Evolutionary conservation across 2,329 filamentous ascomycete species (phyloP), one percentile per base, ranked within the genome.

Genomic region (Zasmidium angulare): DNA sequence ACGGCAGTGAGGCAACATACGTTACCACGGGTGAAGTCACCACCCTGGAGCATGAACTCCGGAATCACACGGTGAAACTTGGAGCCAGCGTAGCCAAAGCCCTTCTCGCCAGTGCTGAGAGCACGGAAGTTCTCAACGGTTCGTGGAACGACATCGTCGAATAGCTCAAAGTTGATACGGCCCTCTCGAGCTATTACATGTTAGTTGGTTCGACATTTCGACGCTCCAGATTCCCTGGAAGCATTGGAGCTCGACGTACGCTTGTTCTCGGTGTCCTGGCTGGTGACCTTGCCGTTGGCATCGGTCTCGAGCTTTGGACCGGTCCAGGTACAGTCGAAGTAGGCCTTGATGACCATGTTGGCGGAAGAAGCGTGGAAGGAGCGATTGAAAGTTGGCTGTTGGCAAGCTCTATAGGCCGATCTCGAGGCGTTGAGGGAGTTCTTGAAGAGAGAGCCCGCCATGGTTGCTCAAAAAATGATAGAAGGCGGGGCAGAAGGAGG

Each of bases 21-120:
- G 76, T 98, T 93, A 74, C 92, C 93, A 63, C 86, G 88, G 57
- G 93, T 99, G 77, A 99, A 99, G 78, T 98, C 95, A 79, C 95
- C 93, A 74, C 95, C 93, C 81, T 97, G 90, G 72, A 97, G 93
- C 93, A 99, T 98, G 79, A 99, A 99, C 71, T 92, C 86, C 82
- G 96, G 96, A 81, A 99, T 99, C 66, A 99, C 90, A 60, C 93
- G 90, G 82, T 99, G 93, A 83, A 99, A 98, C 72, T 82, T 84
- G 66, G 91, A 96, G 69, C 92, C 92, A 50, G 85, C 78, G 75
- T 91, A 91, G 69, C 92, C 91, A 49, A 85, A 73, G 64, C 93
- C 95, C 81, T 96, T 96, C 82, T 98, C 93, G 69, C 93, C 93
- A 1, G 93, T 96, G 83, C 92, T 97, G 66, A 97, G 87, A 62